Evolutionary conservation across 441 rosid genomes (phyloP), one percentile per base, ranked within the genome.

Genomic region (Aleurites moluccanus): DNA sequence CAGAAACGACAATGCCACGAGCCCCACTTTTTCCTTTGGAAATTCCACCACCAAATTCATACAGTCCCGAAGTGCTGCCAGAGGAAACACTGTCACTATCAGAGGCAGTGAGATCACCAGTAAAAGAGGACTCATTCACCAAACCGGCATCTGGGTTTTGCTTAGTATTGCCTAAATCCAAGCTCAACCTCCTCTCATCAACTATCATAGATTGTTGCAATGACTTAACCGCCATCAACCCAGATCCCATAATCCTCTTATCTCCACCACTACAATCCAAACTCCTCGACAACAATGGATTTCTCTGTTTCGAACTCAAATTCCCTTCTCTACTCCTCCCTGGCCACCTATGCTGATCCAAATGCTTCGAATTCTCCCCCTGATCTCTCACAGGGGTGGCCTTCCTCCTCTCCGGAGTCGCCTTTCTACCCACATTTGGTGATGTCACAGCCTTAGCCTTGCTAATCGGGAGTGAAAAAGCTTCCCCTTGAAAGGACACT

Each of bases 61-160:
- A 90, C 75, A 77, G 79, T 67, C 83, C 91, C 25, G 85, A 83
- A 78, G 88, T 85, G 79, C 94, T 80, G 35, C 88, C 90, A 52
- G 98, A 89, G 71, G 97, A 90, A 60, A 86, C 91, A 83, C 94
- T 90, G 49, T 92, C 98, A 74, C 89, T 85, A 75, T 92, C 98
- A 67, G 98, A 94, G 78, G 85, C 87, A 33, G 61, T 77, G 20
- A 60, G 80, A 76, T 87, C 88, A 77, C 82, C 84, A 2, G 83
- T 74, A 64, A 60, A 40, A 35, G 56, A 81, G 50, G 78, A 82
- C 30, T 70, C 79, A 70, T 81, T 84, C 35, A 70, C 78, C 72
- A 80, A 87, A 76, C 57, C 71, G n/a, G 64, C 56, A 16, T 76
- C 76, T 50, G 78, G 85, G 75, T 77, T 83, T 50, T 74, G 80